Base-by-base conservation (phyloP, 1,284 basidiomycete species). In the Paramarasmius palmivorus region DNA sequence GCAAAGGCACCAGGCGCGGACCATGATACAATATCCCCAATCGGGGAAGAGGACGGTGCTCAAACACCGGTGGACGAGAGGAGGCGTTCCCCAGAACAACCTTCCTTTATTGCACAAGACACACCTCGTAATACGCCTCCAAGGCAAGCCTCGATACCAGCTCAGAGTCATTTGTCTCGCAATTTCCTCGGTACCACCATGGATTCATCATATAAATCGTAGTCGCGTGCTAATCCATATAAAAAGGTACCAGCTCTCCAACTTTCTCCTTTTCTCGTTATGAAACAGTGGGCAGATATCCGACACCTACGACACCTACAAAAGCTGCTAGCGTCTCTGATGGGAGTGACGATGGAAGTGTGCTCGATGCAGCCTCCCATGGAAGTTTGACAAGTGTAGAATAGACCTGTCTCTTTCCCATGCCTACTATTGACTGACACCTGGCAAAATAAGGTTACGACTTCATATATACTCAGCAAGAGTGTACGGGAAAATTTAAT, bases 321-420 rank as follows among this genome's bases (percentile, higher is more conserved):
- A 59, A 47, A 65, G 65, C 65, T 65, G 61, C 41, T 54, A 65
- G 65, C 49, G 57, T 53, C 41, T 54, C 59, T 39, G 64, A 61
- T 29, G 62, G 59, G 22, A 57, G 49, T 19, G 60, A 62, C 52
- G 65, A 61, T 42, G 63, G 66, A 12, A 66, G 62, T 53, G 73
- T 75, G 38, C 77, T 75, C 14, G 74, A 75, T 51, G 65, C 63
- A 32, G 73, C 72, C 1, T 80, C 78, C 45, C 73, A 73, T 46
- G 77, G 76, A 48, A 83, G 81, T 66, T 71, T 84, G 57, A 84
- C 82, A 9, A 83, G 82, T 61, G 77, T 85, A 49, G 82, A 84
- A 62, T 83, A 65, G 65, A 48, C 9, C 29, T n/a, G n/a, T 34
- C 17, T n/a, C n/a, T n/a, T n/a, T n/a, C n/a, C n/a, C n/a, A n/a